These are phyloP conservation scores for Apiotrichum laibachii DNA, from an alignment of 1,284 basidiomycete genomes.

Conservation along the genomic window DNA sequence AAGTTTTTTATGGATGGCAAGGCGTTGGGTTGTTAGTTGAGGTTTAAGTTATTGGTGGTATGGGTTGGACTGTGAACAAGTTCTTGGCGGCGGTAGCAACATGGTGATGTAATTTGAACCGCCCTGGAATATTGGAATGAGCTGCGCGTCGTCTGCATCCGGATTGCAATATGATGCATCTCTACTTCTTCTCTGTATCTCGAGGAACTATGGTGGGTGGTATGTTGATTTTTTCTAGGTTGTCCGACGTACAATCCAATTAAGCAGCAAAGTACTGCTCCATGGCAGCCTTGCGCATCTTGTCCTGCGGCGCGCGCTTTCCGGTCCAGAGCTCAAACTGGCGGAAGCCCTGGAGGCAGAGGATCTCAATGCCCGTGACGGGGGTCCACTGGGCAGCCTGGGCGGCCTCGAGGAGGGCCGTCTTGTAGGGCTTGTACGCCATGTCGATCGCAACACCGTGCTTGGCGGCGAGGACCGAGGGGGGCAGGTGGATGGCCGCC, in stretches of 20 bases:
- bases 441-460: constrained; percentile 79
- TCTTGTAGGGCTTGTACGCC: constrained; percentile 77
- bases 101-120: no score
- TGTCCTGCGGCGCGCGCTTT: constrained; percentile 51
- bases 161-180: no score
- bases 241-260: background rate
- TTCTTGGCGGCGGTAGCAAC: no score
- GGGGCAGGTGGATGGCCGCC: constrained; percentile 60
- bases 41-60: no score
- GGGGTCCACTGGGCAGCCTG: constrained; percentile 61
- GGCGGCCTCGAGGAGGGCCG: constrained; percentile 50
- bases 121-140: no score
- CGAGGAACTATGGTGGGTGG: no score
- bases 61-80: no score
- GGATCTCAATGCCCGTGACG: constrained; percentile 75
- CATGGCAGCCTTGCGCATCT: constrained; percentile 53
- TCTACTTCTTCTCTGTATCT: no score
- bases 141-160: no score
- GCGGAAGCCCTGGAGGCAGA: constrained; percentile 79
- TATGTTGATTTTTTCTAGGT: no score
- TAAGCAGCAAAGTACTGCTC: constrained; percentile 36
- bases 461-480: constrained; percentile 47
- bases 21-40: no score
- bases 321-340: constrained; percentile 82
- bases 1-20: no score